Conservation (phyloP, 305 asterid species). For the Rubia tinctorum region DNA sequence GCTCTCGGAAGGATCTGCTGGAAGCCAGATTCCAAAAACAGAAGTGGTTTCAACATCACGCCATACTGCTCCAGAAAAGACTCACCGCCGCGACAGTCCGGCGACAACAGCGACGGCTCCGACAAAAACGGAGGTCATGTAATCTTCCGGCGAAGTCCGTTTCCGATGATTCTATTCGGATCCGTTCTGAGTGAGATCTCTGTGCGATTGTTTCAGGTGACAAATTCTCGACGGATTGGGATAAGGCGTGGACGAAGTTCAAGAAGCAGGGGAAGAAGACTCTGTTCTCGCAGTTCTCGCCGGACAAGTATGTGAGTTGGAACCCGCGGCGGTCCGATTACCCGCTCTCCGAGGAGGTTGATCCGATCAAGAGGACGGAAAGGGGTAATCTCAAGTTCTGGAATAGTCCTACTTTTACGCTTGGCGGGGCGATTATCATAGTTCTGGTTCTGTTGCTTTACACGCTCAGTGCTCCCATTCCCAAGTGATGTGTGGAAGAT, state of each 20-base stretch:
- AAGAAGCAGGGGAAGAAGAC: slow-evolving; percentile 72
- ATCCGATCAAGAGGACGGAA: slow-evolving; percentile 93
- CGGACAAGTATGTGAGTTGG: slow-evolving; percentile 89
- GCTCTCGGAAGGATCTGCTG: slow-evolving; percentile 39
- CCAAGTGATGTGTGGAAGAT: slow-evolving; percentile 33
- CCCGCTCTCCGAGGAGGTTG: slow-evolving; percentile 86
- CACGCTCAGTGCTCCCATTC: slow-evolving; percentile 52
- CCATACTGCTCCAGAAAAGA: slow-evolving; percentile 45
- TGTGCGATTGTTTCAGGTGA: no score
- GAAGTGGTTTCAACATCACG: slow-evolving; percentile 32
- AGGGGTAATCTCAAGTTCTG: slow-evolving; percentile 75
- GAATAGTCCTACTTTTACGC: slow-evolving; percentile 83
- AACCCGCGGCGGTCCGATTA: slow-evolving; percentile 73
- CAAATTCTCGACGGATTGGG: slow-evolving; percentile 84
- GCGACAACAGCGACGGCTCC: slow-evolving; percentile 31
- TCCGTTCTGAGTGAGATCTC: background rate
- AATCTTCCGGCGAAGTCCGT: background rate
- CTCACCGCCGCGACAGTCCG: slow-evolving; percentile 36
- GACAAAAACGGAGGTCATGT: slow-evolving; percentile 27
- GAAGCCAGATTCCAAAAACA: slow-evolving; percentile 30
- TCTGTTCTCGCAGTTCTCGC: slow-evolving; percentile 58
- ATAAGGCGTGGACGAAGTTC: slow-evolving; percentile 91
- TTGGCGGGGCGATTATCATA: slow-evolving; percentile 60
- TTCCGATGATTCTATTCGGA: background rate
- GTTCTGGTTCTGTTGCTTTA: slow-evolving; percentile 73